Evolutionary conservation across 2,329 filamentous ascomycete genomes (phyloP).

Genomic region (Fusarium vanettenii): DNA sequence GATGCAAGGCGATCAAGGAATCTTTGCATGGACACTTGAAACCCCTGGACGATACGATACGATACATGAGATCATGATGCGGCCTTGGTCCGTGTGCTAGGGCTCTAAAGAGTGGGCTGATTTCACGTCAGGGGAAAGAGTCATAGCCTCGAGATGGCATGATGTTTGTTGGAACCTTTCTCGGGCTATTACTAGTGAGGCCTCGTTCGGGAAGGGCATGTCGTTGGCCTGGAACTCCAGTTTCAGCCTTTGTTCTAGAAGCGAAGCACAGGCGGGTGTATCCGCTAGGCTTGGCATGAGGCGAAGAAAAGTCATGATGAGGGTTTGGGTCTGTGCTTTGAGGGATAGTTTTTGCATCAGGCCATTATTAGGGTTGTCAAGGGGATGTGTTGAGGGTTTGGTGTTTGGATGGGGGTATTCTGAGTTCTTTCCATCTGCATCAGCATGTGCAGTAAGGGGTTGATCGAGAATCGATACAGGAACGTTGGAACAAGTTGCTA

Average conservation of each 20-base stretch:
- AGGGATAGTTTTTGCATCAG: neutral
- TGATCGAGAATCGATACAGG: neutral
- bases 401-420: neutral
- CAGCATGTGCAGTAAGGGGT: neutral
- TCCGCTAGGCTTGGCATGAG: slow-evolving; percentile 6
- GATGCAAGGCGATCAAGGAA: neutral
- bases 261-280: too few relatives aligned
- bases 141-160: slow-evolving; percentile 5
- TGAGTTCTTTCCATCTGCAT: neutral
- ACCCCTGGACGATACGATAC: neutral
- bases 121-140: neutral
- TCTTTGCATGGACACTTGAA: neutral
- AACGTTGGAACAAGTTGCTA: neutral
- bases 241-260: slow-evolving; percentile 1
- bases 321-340: neutral
- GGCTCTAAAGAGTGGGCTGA: slow-evolving; percentile 6
- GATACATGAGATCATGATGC: slow-evolving; percentile 12
- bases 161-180: neutral
- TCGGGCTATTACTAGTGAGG: neutral
- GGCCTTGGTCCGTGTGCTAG: slow-evolving; percentile 5
- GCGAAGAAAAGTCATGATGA: slow-evolving; percentile 4
- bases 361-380: neutral
- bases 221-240: neutral
- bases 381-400: neutral
- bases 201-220: neutral